A percentile compares a stretch with the other conserved stretches of the same genome.
Evolutionary conservation across 495 filamentous ascomycete species (phyloP).

Genomic region (Penicillium goetzii): DNA sequence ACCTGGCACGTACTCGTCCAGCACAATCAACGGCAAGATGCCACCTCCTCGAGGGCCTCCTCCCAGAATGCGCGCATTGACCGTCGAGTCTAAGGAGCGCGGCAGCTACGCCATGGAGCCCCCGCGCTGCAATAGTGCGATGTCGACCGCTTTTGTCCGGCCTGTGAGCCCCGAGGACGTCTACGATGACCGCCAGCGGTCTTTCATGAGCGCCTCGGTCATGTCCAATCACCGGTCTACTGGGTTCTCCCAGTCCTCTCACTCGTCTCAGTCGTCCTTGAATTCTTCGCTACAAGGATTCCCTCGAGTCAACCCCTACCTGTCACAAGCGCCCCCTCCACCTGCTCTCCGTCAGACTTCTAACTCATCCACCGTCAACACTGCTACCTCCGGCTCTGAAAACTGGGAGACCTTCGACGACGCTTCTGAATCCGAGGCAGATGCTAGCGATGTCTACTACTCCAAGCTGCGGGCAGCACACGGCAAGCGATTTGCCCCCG

Average conservation of each 20-base stretch:
- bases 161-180: slow-evolving; percentile 82
- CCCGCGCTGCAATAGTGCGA: slow-evolving; percentile 66
- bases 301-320: slow-evolving; percentile 46
- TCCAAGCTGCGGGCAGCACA: slow-evolving; percentile 71
- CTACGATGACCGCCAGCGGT: slow-evolving; percentile 71
- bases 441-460: slow-evolving; percentile 75
- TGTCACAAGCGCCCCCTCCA: slow-evolving; percentile 50
- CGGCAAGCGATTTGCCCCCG: slow-evolving; percentile 65
- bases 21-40: slow-evolving; percentile 62
- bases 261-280: slow-evolving; percentile 45
- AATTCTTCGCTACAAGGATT: slow-evolving; percentile 44
- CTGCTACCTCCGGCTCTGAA: slow-evolving; percentile 75
- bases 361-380: slow-evolving; percentile 64
- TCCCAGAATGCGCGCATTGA: slow-evolving; percentile 83
- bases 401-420: slow-evolving; percentile 96
- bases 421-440: slow-evolving; percentile 71
- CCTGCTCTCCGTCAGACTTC: slow-evolving; percentile 70
- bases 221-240: slow-evolving; percentile 37
- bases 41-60: slow-evolving; percentile 71
- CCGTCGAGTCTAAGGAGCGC: slow-evolving; percentile 70
- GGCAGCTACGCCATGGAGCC: slow-evolving; percentile 60
- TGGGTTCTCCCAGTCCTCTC: slow-evolving; percentile 46
- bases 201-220: slow-evolving; percentile 52
- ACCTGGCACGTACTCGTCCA: slow-evolving; percentile 53
- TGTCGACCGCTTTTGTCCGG: slow-evolving; percentile 69